Percentiles rank a stretch among this genome's conserved stretches.
These are phyloP conservation scores for Phytophthora chlamydospora DNA, from an alignment of 352 stramenopile genomes.

Conservation along the genomic window DNA sequence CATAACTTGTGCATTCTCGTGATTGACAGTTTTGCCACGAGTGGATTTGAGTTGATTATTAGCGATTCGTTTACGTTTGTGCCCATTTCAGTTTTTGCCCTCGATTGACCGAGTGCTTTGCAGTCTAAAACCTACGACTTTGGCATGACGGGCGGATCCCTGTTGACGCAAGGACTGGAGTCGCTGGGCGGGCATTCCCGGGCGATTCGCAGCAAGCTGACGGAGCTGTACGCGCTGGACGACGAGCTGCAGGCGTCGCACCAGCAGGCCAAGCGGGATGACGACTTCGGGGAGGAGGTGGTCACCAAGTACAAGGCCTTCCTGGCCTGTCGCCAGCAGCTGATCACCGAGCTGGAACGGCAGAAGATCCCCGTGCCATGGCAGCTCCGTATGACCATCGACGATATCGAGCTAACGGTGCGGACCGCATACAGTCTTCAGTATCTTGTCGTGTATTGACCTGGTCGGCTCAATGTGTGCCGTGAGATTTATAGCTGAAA, in stretches of 20 bases:
- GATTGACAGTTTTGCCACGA: background rate
- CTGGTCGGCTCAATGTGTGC: no score
- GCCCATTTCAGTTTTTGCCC: slow-evolving; percentile 20
- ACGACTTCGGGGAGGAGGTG: slow-evolving; percentile 70
- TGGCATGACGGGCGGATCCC: slow-evolving; percentile 30
- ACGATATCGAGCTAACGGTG: slow-evolving; percentile 85
- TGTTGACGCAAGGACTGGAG: slow-evolving; percentile 60
- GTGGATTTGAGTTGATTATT: slow-evolving; percentile 23
- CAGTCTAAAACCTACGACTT: background rate
- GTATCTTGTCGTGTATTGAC: background rate
- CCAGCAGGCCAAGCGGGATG: slow-evolving; percentile 58
- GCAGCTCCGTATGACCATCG: slow-evolving; percentile 78
- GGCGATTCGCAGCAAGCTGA: slow-evolving; percentile 36
- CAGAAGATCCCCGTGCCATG: slow-evolving; percentile 56
- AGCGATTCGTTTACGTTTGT: slow-evolving; percentile 3
- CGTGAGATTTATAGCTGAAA: slow-evolving; percentile 31
- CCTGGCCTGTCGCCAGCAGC: slow-evolving; percentile 49
- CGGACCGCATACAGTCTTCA: slow-evolving; percentile 5
- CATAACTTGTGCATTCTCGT: no score
- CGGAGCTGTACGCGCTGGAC: slow-evolving; percentile 55
- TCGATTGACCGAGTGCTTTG: background rate
- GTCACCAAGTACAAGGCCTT: slow-evolving; percentile 64
- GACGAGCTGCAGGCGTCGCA: slow-evolving; percentile 64
- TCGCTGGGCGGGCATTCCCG: slow-evolving; percentile 37
- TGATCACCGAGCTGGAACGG: slow-evolving; percentile 56